Evolutionary conservation across 139 green algal species (phyloP).

Genomic region (Dunaliella primolecta): DNA sequence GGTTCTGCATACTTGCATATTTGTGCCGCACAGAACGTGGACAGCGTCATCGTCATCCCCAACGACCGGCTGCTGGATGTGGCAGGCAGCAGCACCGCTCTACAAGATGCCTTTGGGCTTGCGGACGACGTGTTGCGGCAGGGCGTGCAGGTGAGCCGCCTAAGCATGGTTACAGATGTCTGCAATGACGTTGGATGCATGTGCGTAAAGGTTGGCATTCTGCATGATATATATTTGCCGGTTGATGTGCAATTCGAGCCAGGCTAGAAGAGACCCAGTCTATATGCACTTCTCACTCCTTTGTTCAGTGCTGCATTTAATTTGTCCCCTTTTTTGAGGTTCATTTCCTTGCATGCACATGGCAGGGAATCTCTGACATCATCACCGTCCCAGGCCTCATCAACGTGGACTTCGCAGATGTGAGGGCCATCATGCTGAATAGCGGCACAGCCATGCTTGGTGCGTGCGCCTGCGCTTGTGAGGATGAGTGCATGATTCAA

Average conservation of each 20-base stretch:
- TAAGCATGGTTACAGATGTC: not conserved
- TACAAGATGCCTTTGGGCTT: slow-evolving; percentile 93
- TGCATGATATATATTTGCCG: not conserved
- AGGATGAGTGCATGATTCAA: not conserved
- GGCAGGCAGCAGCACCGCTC: slow-evolving; percentile 70
- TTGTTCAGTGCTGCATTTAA: no score
- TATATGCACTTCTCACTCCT: no score
- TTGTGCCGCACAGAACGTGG: slow-evolving; percentile 73
- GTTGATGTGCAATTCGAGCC: no score
- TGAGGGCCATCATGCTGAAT: slow-evolving; percentile 95
- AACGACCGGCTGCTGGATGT: slow-evolving; percentile 93
- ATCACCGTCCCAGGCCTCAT: slow-evolving; percentile 96
- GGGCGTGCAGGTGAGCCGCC: slow-evolving; percentile 60
- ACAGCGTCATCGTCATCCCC: slow-evolving; percentile 84
- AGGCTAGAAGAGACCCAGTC: no score
- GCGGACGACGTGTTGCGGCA: slow-evolving; percentile 96
- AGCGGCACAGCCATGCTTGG: slow-evolving; percentile 92
- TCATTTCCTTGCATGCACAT: not conserved
- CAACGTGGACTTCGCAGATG: slow-evolving; percentile 99
- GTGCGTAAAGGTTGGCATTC: not conserved
- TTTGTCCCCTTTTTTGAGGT: no score
- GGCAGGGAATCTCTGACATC: slow-evolving; percentile 96
- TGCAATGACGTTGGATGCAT: not conserved
- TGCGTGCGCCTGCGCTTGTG: slow-evolving; percentile 8
- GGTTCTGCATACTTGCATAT: no score